Evolutionary conservation across 2,329 filamentous ascomycete species (phyloP).

Genomic region (Cryoendolithus antarcticus): DNA sequence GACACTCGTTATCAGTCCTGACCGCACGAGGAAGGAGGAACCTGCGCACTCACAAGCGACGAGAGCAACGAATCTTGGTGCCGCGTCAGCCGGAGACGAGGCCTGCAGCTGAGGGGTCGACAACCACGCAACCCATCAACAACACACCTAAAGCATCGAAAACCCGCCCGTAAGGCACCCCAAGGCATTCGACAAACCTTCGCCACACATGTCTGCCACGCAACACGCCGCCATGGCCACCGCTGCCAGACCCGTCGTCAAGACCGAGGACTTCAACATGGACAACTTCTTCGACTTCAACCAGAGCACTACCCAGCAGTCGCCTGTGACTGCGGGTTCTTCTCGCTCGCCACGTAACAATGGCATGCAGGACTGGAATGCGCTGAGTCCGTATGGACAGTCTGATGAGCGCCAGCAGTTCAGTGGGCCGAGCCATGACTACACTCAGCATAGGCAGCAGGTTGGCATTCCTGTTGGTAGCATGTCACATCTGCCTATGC

Average conservation of each 20-base stretch:
- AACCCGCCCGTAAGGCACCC: too few relatives aligned
- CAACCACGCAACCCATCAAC: too few relatives aligned
- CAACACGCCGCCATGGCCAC: constrained; percentile 3
- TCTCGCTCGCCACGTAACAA: constrained; percentile 8
- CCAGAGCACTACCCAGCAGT: constrained; percentile 19
- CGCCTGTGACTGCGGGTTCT: constrained; percentile 17
- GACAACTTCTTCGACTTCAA: constrained; percentile 29
- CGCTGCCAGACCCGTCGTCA: constrained; percentile 11
- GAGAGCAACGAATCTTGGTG: too few relatives aligned
- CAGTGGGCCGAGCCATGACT: constrained; percentile 70
- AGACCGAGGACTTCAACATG: constrained; percentile 27
- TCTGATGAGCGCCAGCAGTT: constrained; percentile 26
- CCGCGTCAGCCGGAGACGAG: too few relatives aligned
- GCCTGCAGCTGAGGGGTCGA: too few relatives aligned
- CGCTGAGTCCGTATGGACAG: constrained; percentile 21
- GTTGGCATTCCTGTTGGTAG: constrained; percentile 83
- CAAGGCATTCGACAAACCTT: too few relatives aligned
- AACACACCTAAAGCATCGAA: too few relatives aligned
- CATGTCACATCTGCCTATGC: constrained; percentile 66
- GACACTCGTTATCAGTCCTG: too few relatives aligned
- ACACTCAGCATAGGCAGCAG: constrained; percentile 90
- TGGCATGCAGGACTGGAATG: constrained; percentile 5
- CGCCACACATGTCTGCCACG: constrained; percentile 1
- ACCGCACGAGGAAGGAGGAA: too few relatives aligned
- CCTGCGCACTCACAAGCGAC: too few relatives aligned